Conservation (phyloP, 1,139 yeast species). For the Sugiyamaella novakii region DNA sequence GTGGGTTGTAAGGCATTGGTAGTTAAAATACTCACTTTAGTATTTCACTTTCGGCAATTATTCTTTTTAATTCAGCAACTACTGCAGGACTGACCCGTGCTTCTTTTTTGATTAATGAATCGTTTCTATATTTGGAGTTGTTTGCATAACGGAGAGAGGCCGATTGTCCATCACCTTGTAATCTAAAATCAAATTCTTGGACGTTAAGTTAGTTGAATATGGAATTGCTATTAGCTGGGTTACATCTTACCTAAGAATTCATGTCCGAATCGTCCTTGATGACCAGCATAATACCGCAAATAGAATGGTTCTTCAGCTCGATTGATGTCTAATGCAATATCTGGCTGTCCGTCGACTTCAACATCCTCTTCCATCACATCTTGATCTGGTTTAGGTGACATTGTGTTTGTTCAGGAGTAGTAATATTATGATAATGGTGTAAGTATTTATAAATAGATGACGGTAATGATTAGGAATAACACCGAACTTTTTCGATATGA, state of each 20-base stretch:
- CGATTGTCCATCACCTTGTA: slow-evolving; percentile 40
- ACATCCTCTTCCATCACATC: slow-evolving; percentile 2
- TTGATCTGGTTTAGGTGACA: not conserved
- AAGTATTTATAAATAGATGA: no score
- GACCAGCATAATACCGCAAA: slow-evolving; percentile 49
- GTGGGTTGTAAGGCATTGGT: no score
- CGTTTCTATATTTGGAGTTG: slow-evolving; percentile 51
- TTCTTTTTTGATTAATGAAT: slow-evolving; percentile 47
- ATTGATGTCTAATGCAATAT: slow-evolving; percentile 13
- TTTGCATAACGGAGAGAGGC: slow-evolving; percentile 50
- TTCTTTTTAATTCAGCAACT: slow-evolving; percentile 41
- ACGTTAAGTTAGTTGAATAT: no score
- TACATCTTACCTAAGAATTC: slow-evolving; percentile 47
- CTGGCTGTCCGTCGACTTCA: slow-evolving; percentile 3
- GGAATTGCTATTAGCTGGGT: no score
- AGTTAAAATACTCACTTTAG: slow-evolving; percentile 30
- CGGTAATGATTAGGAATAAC: no score
- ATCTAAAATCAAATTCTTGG: slow-evolving; percentile 47
- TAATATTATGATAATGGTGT: no score
- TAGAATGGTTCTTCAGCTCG: slow-evolving; percentile 41
- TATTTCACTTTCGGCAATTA: slow-evolving; percentile 47
- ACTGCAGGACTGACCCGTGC: slow-evolving; percentile 45
- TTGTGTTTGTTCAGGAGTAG: not conserved
- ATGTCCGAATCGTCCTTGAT: slow-evolving; percentile 50
- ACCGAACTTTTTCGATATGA: no score